Base-by-base conservation (phyloP, 495 filamentous ascomycete genomes). In the Glonium stellatum region DNA sequence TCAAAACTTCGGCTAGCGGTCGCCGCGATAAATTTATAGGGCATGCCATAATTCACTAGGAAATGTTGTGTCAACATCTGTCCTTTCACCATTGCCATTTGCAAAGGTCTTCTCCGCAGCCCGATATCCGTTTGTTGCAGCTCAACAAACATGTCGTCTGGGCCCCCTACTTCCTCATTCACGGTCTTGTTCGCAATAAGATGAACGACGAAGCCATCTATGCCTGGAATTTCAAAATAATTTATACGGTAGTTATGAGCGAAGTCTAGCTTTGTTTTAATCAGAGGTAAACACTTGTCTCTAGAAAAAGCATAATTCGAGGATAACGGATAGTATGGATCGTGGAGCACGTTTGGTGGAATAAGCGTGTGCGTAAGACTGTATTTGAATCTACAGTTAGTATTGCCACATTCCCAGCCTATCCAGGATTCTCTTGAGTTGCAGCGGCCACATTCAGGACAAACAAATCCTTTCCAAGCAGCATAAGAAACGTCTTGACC, bases 1-100 rank as follows among this genome's bases (percentile, higher is more conserved):
- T 72, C 65, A 57, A 95, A 92, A 1, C 73, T 75, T 47, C 71
- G 81, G 0, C 85, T 86, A 10, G 83, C 73, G 2, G 89, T 84
- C 5, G 79, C 72, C 1, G 89, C 87, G 12, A 88, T 80, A 62
- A 85, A 95, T 61, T 95, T 92, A 68, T 96, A 95, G 0, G 84
- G 85, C 54, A 88, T 87, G 0, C 90, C 90, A 84, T 90, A 88
- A 70, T 92, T 95, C 10, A 80, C 79, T 1, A 81, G 76, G 68
- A 86, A 95, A 57, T 92, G 88, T 0, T 77, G 72, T 0, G 84
- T 88, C 46, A 54, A 57, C 0, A 80, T 79, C 50, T 82, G 73
- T 41, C 71, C 70, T 37, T 69, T 62, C n/a, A 64, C 55, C 21
- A 22, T 34, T 6, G 21, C 57, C 13, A 15, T 59, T 18, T 27